Base-by-base conservation (phyloP, 176 grass and related monocot genomes). In the Phragmites australis region DNA sequence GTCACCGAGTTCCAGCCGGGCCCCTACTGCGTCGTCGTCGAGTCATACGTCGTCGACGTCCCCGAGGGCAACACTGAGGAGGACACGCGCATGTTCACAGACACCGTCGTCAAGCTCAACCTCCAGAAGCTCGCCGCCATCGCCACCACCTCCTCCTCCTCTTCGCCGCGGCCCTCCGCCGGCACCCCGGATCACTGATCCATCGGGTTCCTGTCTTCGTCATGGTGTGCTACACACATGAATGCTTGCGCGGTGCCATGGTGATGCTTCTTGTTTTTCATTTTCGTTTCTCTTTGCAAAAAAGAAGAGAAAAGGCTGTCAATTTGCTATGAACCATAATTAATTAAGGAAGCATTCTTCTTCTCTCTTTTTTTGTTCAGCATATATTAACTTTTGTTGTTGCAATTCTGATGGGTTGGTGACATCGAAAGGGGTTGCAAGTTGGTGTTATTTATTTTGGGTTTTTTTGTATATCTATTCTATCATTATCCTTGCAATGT, bases 71-170 rank as follows among this genome's bases (percentile, higher is more conserved):
- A 98, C 83, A 91, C 88, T 0, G 90, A 90, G 55, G 96, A 88
- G 73, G 96, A 98, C 75, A 98, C 96, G 1, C 80, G 93, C 64
- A 94, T 98, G 96, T 98, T 98, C 79, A 91, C 92, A 1, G 96
- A 98, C 44, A 91, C 90, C 48, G 88, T 94, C 68, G 96, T 98
- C 52, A 98, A 89, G 84, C 90, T 98, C 64, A 94, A 98, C 75
- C 86, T 98, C 42, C 96, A 98, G 84, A 93, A 98, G 83, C 92
- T 98, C 40, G 74, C 92, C 26, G 65, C 92, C 60, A 52, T 93
- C 21, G 92, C 90, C 34, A 89, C 83, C 18, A 18, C 85, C 23
- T 59, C 76, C 2, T 39, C 75, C 4, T 50, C 64, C 6, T 68
- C 74, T 1, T 70, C 77, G 25, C 56, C 67, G 14, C 19, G 45